Conservation (phyloP, 1,139 yeast genomes). For the Geotrichum phurueaensis region DNA sequence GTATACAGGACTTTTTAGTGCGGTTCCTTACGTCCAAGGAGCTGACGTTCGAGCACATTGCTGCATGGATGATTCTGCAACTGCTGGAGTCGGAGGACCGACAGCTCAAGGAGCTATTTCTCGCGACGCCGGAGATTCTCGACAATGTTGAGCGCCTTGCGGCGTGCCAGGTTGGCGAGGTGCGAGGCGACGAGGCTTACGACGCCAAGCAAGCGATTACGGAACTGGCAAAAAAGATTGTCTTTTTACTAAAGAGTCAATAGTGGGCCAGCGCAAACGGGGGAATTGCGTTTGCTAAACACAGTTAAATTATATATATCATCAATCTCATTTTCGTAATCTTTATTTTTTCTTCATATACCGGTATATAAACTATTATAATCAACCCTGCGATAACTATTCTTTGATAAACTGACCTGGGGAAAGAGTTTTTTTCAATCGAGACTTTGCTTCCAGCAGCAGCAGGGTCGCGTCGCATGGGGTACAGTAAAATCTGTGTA, state of each 20-base stretch:
- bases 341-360: too few relatives aligned
- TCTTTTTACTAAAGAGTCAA: constrained; percentile 9
- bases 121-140: constrained; percentile 33
- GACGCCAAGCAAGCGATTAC: constrained; percentile 19
- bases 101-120: constrained; percentile 44
- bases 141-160: constrained; percentile 34
- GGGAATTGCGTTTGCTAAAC: background rate
- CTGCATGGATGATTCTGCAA: constrained; percentile 94
- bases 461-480: too few relatives aligned
- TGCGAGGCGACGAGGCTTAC: constrained; percentile 1
- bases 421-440: too few relatives aligned
- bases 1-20: constrained; percentile 75
- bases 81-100: constrained; percentile 79
- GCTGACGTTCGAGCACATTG: constrained; percentile 97
- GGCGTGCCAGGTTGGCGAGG: background rate
- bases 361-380: too few relatives aligned
- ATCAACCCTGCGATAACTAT: too few relatives aligned
- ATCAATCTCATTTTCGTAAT: background rate
- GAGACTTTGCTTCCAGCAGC: too few relatives aligned
- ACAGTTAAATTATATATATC: background rate
- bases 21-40: constrained; percentile 78
- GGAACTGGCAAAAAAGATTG: constrained; percentile 17
- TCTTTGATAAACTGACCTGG: too few relatives aligned
- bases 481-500: too few relatives aligned
- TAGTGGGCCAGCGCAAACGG: background rate